A percentile compares a stretch with the other conserved stretches of the same genome.
Evolutionary conservation across 352 stramenopile species (phyloP).

Genomic region (Saprolegnia diclina): DNA sequence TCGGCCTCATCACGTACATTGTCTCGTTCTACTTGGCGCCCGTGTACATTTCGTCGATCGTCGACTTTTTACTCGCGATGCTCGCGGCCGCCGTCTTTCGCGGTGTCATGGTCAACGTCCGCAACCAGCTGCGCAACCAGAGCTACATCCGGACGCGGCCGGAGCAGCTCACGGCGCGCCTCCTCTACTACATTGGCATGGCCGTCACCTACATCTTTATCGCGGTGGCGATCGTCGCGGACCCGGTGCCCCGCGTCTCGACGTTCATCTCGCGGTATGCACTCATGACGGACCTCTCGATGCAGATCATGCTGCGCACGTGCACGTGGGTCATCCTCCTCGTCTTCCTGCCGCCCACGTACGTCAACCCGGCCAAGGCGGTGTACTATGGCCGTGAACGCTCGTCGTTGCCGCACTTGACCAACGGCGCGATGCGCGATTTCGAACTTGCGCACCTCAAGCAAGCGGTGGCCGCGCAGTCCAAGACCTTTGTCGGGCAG

Average conservation of each 20-base stretch:
- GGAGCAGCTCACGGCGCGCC: conserved; percentile 25
- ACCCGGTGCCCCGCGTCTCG: conserved; percentile 21
- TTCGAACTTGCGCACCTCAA: conserved; percentile 27
- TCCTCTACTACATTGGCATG: conserved; percentile 26
- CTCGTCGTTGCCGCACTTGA: conserved; percentile 13
- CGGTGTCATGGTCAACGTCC: conserved; percentile 27
- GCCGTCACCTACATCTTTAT: conserved; percentile 26
- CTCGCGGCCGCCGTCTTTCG: conserved; percentile 18
- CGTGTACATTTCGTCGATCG: conserved; percentile 4
- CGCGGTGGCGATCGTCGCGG: conserved; percentile 19
- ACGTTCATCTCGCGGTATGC: conserved; percentile 18
- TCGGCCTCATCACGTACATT: conserved; percentile 18
- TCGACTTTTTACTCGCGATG: conserved; percentile 22
- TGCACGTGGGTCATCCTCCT: conserved; percentile 18
- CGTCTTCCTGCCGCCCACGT: conserved; percentile 19
- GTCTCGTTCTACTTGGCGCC: conserved; percentile 16
- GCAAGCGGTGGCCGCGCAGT: conserved; percentile 14
- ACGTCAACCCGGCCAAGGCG: background rate
- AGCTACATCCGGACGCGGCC: conserved; percentile 17
- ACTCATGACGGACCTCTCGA: conserved; percentile 18
- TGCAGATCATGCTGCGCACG: conserved; percentile 17
- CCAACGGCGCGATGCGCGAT: conserved; percentile 10
- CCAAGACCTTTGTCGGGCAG: background rate
- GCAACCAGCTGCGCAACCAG: conserved; percentile 24
- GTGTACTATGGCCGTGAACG: conserved; percentile 20